phyloP scores from a whole-genome alignment of 805 yeast species.

The Sungouiella thailandica region DNA sequence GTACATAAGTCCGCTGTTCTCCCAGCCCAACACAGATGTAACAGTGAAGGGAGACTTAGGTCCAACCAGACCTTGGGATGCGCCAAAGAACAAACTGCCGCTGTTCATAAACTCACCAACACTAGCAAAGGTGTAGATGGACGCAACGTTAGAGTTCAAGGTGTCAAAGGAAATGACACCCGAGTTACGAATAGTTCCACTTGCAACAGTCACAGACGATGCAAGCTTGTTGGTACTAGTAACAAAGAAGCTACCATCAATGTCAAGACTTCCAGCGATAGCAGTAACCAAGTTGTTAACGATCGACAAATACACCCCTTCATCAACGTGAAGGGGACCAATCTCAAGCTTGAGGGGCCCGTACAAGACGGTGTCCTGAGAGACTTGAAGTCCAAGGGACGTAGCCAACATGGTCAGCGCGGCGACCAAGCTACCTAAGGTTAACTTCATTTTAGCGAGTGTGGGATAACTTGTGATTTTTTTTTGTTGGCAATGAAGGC shows the following conservation, averaged over 20 bases:
- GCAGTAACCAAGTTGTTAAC: conserved; percentile 4
- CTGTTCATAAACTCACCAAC: conserved; percentile 16
- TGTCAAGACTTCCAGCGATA: conserved; percentile 3
- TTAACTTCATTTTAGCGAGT: too few species aligned
- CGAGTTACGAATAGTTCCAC: conserved; percentile 7
- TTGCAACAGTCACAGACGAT: conserved; percentile 3
- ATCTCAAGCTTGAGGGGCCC: background rate
- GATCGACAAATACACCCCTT: conserved; percentile 7
- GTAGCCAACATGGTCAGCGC: too few species aligned
- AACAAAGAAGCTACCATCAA: conserved; percentile 7
- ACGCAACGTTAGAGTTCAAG: conserved; percentile 11
- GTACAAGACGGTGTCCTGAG: conserved; percentile 1
- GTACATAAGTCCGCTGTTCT: conserved; percentile 7
- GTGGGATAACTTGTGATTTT: too few species aligned
- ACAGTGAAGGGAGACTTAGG: conserved; percentile 2
- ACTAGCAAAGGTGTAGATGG: conserved; percentile 16
- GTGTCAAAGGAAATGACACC: conserved; percentile 24
- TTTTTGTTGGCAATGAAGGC: too few species aligned
- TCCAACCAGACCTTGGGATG: conserved; percentile 12
- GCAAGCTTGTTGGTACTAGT: conserved; percentile 4
- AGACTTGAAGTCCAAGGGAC: background rate
- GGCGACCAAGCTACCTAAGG: too few species aligned
- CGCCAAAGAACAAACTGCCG: conserved; percentile 21
- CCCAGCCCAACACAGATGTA: conserved; percentile 3
- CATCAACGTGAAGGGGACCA: conserved; percentile 3